phyloP scores from a whole-genome alignment of 164 flowering plant genomes.

The Paratinospora sagittata region DNA sequence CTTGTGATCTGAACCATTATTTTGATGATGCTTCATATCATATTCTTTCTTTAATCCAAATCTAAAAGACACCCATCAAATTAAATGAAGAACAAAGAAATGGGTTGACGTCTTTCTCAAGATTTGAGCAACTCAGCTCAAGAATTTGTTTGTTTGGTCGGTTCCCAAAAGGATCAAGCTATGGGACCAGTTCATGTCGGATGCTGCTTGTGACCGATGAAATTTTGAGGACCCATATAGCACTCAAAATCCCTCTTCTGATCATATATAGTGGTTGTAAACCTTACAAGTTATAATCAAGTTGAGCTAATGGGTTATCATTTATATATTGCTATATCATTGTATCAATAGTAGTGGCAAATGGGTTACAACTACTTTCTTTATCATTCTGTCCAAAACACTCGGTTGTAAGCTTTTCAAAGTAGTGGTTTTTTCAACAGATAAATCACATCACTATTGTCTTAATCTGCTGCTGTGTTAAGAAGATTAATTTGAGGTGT shows the following conservation, averaged over 20 bases:
- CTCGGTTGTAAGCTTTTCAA: not conserved
- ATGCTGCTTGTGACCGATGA: not conserved
- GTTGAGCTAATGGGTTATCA: not conserved
- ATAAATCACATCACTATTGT: not conserved
- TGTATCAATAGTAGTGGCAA: not conserved
- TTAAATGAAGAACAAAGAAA: not conserved
- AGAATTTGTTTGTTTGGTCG: not conserved
- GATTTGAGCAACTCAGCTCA: not conserved
- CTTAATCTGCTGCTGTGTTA: no score
- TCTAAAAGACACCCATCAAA: not conserved
- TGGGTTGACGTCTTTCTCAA: conserved; percentile 2
- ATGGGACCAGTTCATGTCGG: conserved; percentile 1
- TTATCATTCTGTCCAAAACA: not conserved
- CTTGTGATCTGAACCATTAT: conserved; percentile 1
- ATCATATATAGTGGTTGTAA: no score
- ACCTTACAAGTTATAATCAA: no score
- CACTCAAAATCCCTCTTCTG: not conserved
- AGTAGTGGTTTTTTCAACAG: not conserved
- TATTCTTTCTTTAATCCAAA: not conserved
- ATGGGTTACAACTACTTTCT: not conserved
- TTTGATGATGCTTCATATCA: not conserved
- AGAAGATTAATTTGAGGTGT: not conserved
- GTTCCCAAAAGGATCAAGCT: not conserved
- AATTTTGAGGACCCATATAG: not conserved
- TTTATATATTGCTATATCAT: not conserved